These are phyloP conservation scores for Cyathus olla DNA, from an alignment of 1,284 basidiomycete genomes.

Conservation along the genomic window DNA sequence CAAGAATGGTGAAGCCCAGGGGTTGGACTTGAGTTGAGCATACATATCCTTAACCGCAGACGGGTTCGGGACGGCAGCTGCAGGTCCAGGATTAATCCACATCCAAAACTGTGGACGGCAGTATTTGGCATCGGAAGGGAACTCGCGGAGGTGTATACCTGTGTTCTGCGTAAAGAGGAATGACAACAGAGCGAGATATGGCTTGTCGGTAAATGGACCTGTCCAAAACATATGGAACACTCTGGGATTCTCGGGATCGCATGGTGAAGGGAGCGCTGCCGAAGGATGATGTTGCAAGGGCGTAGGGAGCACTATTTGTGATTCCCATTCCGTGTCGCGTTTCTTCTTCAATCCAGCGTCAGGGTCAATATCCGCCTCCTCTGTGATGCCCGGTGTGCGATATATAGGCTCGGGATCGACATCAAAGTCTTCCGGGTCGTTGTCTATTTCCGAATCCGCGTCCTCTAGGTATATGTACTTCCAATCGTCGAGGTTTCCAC, in stretches of 20 bases:
- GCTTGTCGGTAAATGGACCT: slow-evolving; percentile 85
- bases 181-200: slow-evolving; percentile 81
- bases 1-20: slow-evolving; percentile 83
- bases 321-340: slow-evolving; percentile 52
- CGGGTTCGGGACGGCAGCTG: slow-evolving; percentile 74
- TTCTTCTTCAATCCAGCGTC: slow-evolving; percentile 55
- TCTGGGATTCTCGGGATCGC: slow-evolving; percentile 77
- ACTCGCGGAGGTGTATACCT: slow-evolving; percentile 65
- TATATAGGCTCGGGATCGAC: slow-evolving; percentile 1
- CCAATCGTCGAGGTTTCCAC: slow-evolving; percentile 71
- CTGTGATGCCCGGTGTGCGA: background rate
- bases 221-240: slow-evolving; percentile 90
- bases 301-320: slow-evolving; percentile 43
- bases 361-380: slow-evolving; percentile 53
- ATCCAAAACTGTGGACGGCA: slow-evolving; percentile 83
- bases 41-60: slow-evolving; percentile 73
- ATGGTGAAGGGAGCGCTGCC: slow-evolving; percentile 64
- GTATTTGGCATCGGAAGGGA: slow-evolving; percentile 52
- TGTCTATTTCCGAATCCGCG: slow-evolving; percentile 21
- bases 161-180: slow-evolving; percentile 87
- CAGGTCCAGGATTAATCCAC: slow-evolving; percentile 84
- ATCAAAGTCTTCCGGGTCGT: slow-evolving; percentile 6
- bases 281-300: slow-evolving; percentile 61
- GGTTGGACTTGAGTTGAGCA: slow-evolving; percentile 69
- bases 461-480: slow-evolving; percentile 75